Conservation (phyloP, 1,139 yeast genomes). For the Scheffersomyces cryptocercus region DNA sequence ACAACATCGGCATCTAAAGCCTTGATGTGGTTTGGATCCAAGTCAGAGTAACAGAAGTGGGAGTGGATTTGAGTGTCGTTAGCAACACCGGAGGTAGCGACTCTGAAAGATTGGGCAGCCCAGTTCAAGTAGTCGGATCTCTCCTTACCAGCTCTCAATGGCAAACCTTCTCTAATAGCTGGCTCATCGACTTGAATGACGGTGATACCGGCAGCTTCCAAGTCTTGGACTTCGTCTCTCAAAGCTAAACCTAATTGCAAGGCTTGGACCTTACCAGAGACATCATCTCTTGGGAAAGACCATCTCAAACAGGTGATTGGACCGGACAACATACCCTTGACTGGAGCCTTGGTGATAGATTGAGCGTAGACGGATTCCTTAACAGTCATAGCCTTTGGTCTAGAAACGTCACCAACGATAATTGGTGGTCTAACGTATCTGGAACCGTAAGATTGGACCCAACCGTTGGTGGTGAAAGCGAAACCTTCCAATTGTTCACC, state of each 20-base stretch:
- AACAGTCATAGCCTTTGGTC: slow-evolving; percentile 98
- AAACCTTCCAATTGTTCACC: slow-evolving; percentile 99
- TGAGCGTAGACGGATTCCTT: slow-evolving; percentile 99
- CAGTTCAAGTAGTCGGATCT: slow-evolving; percentile 95
- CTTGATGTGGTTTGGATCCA: slow-evolving; percentile 99
- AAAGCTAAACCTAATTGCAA: slow-evolving; percentile 96
- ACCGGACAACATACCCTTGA: slow-evolving; percentile 99
- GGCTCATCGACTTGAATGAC: slow-evolving; percentile 99
- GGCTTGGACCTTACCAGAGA: slow-evolving; percentile 92
- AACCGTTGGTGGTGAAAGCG: slow-evolving; percentile 97
- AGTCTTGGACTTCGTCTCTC: slow-evolving; percentile 97
- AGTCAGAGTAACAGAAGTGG: slow-evolving; percentile 99
- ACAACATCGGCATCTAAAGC: slow-evolving; percentile 99
- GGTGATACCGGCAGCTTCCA: slow-evolving; percentile 96
- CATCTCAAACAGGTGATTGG: slow-evolving; percentile 99
- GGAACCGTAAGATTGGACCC: slow-evolving; percentile 99
- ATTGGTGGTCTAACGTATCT: slow-evolving; percentile 99
- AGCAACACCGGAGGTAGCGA: slow-evolving; percentile 97
- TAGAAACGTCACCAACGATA: slow-evolving; percentile 97
- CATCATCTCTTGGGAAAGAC: slow-evolving; percentile 99
- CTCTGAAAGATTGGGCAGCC: slow-evolving; percentile 99
- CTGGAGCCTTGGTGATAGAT: slow-evolving; percentile 90
- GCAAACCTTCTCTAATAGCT: slow-evolving; percentile 99
- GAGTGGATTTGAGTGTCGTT: slow-evolving; percentile 98
- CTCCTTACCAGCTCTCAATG: slow-evolving; percentile 96